These are phyloP conservation scores for Phytophthora hibernalis DNA, from an alignment of 352 stramenopile species.

Conservation along the genomic window DNA sequence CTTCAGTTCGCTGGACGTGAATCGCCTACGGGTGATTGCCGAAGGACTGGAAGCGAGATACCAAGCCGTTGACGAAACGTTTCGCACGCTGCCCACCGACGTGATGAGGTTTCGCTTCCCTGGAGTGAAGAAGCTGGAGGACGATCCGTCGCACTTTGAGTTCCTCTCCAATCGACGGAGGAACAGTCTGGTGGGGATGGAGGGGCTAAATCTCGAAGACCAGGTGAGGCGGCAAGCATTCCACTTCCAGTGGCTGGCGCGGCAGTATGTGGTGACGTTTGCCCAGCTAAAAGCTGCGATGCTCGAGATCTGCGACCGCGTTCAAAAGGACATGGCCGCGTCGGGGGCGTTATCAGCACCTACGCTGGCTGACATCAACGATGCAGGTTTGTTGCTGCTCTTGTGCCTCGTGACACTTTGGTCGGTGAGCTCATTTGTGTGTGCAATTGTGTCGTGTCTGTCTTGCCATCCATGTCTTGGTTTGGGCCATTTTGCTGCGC, in stretches of 20 bases:
- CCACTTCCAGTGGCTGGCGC: constrained; percentile 75
- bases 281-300: constrained; percentile 57
- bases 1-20: constrained; percentile 80
- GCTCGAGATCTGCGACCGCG: constrained; percentile 57
- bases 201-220: constrained; percentile 29
- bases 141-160: constrained; percentile 56
- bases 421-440: constrained; percentile 26
- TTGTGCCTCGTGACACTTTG: background rate
- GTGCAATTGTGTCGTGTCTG: constrained; percentile 29
- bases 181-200: constrained; percentile 39
- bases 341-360: constrained; percentile 36
- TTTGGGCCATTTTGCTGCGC: constrained; percentile 41
- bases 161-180: constrained; percentile 39
- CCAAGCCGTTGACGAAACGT: constrained; percentile 56
- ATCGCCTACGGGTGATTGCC: constrained; percentile 54
- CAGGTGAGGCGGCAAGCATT: constrained; percentile 60
- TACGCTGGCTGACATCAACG: constrained; percentile 58
- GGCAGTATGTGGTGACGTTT: constrained; percentile 73
- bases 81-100: constrained; percentile 61
- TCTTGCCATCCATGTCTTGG: constrained; percentile 29
- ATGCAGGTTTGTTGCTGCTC: constrained; percentile 51
- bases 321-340: constrained; percentile 47
- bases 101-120: constrained; percentile 73
- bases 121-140: constrained; percentile 64
- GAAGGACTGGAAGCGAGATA: constrained; percentile 63